A percentile compares a stretch with the other conserved stretches of the same genome.
These are phyloP conservation scores for Lachnellula cervina DNA, from an alignment of 2,329 filamentous ascomycete genomes.

Conservation along the genomic window DNA sequence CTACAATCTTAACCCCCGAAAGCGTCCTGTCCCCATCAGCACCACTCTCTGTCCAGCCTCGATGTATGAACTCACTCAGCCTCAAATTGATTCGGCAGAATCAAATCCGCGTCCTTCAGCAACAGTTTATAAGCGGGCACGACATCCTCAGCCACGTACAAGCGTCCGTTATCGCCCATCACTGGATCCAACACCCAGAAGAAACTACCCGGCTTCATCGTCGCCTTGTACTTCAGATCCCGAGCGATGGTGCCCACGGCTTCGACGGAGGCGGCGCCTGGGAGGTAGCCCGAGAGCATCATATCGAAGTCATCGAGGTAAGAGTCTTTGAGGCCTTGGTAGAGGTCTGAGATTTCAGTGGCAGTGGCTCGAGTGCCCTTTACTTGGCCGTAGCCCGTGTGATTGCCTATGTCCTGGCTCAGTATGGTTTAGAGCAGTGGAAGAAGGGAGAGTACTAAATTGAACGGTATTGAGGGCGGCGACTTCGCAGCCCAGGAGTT, in stretches of 20 bases:
- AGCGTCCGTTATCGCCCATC: conserved; percentile 90
- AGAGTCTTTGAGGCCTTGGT: conserved; percentile 76
- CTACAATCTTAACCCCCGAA: conserved; percentile 76
- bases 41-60: background rate
- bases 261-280: conserved; percentile 77
- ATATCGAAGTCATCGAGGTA: conserved; percentile 87
- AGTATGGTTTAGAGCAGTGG: background rate
- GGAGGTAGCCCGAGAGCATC: conserved; percentile 91
- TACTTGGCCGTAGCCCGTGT: conserved; percentile 86
- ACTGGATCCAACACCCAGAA: conserved; percentile 98
- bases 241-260: conserved; percentile 79
- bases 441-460: conserved; percentile 65
- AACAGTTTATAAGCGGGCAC: conserved; percentile 84
- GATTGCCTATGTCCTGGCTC: conserved; percentile 63
- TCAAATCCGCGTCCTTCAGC: conserved; percentile 77
- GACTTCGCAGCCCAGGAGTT: conserved; percentile 89
- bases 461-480: conserved; percentile 94
- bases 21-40: conserved; percentile 56
- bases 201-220: conserved; percentile 65
- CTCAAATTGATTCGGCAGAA: conserved; percentile 95
- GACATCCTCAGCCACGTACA: conserved; percentile 89
- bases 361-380: conserved; percentile 80
- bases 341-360: conserved; percentile 77
- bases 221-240: conserved; percentile 66
- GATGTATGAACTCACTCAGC: conserved; percentile 63